Evolutionary conservation across 1,284 basidiomycete species (phyloP), one percentile per base, ranked within the genome.

Genomic region (Ceratobasidium sp.): DNA sequence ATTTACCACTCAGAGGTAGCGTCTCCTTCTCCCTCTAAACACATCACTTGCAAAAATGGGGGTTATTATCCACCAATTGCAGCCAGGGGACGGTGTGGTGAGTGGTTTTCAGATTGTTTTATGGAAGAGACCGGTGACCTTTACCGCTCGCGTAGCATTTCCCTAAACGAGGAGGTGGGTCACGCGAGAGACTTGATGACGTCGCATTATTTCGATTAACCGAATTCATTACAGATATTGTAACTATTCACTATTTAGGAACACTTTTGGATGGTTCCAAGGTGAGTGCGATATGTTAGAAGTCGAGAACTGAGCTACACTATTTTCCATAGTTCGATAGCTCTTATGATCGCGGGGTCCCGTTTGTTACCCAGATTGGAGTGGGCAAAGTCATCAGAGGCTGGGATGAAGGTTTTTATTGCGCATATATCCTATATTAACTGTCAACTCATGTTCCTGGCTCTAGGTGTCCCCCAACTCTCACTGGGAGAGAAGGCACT

Each of bases 371-470:
- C 25, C 76, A 83, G 75, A 94, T 95, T 73, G 91, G 90, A 66
- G 82, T 87, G 52, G 89, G 89, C 44, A 87, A 87, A 77, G 91
- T 94, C 66, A 94, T 94, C 79, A 88, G 83, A 77, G 93, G 92
- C 44, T 95, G 93, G 93, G 92, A 95, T 76, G 91, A 94, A 79
- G 91, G 92, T 90, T 75, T 76, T 82, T 79, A 27, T 14, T 13
- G 47, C 47, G 23, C 23, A 50, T 27, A 50, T 50, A 50, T 50
- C 47, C 47, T 21, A 11, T 36, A n/a, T 46, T 53, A 13, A 16
- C 19, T 16, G 11, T 16, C n/a, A 23, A 16, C 46, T 62, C 6
- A 33, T 39, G 30, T 27, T 36, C 6, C 16, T 30, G 49, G 27
- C 21, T 47, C 75, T 74, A 91, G 89, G 87, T 69, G 89, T 93